Evolutionary conservation across 495 filamentous ascomycete genomes (phyloP).

Genomic region (Rhizodiscina lignyota): DNA sequence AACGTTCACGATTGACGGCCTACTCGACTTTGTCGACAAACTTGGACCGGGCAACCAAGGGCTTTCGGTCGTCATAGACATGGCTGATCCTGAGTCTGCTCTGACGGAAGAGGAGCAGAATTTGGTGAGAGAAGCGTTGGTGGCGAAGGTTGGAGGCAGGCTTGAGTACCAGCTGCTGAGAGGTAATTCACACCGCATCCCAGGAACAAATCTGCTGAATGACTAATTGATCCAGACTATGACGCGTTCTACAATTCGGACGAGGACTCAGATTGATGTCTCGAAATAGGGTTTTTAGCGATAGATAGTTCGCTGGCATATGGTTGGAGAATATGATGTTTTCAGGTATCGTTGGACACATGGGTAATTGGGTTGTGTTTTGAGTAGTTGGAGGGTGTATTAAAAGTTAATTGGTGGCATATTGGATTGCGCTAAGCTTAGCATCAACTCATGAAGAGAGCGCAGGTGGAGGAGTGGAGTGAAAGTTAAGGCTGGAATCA

Average conservation of each 20-base stretch:
- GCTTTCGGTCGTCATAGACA: conserved; percentile 18
- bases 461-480: too few species aligned
- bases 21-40: conserved; percentile 17
- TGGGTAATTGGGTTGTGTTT: too few species aligned
- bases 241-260: conserved; percentile 24
- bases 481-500: too few species aligned
- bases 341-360: too few species aligned
- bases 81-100: conserved; percentile 18
- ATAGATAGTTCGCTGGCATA: not conserved
- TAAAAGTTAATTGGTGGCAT: too few species aligned
- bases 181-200: conserved; percentile 11
- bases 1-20: conserved; percentile 19
- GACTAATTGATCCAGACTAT: conserved; percentile 14
- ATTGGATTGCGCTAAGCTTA: too few species aligned
- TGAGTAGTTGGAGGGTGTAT: too few species aligned
- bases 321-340: too few species aligned
- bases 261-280: conserved; percentile 14
- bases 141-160: conserved; percentile 17
- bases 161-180: conserved; percentile 22
- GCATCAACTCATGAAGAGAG: too few species aligned
- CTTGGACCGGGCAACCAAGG: conserved; percentile 20
- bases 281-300: not conserved
- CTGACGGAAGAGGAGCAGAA: conserved; percentile 19
- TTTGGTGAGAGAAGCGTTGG: conserved; percentile 14
- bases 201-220: not conserved